Base-by-base conservation (phyloP, 176 grass and related monocot genomes). In the Bothriochloa decipiens region DNA sequence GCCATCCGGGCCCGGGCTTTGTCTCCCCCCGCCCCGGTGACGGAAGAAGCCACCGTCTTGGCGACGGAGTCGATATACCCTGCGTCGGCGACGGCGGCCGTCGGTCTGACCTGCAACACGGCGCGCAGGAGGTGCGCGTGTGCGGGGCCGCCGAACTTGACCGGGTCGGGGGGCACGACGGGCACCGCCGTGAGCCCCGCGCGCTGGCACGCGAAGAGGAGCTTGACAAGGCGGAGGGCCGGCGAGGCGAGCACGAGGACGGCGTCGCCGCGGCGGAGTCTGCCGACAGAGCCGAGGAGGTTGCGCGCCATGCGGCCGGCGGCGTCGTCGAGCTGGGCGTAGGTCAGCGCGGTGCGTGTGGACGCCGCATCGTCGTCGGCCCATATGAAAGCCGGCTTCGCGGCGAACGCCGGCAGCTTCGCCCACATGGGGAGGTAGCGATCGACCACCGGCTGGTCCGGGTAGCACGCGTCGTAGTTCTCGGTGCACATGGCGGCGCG, bases 401-500 rank as follows among this genome's bases (percentile, higher is more conserved):
- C 4, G 61, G 27, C 53, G 72, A 89, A 94, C 58, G 68, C 65
- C 11, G 89, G 89, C 11, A 79, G 81, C 32, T 37, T 87, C 3
- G 86, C 89, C 92, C 89, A 89, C n/a, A 94, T 22, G 4, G 92
- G 68, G 8, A 89, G 87, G 92, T 91, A 87, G 8, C 68, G 72
- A 74, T 94, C 81, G 41, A 85, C 92, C 37, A 80, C 87, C 33
- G 68, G 92, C 73, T 94, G 92, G 87, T 94, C 89, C 7, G 92
- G 89, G 89, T 89, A 91, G 83, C 87, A 89, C 8, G 87, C 81
- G 80, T 89, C 89, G 35, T 94, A 94, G 77, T 94, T 94, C 73
- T 94, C 92, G 11, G 63, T 87, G 29, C 29, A 79, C 92, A 94
- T 91, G 29, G 5, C 43, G 42, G n/a, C 26, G 68, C 5, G 58